A percentile compares a stretch with the other conserved stretches of the same genome.
Evolutionary conservation across 2,329 filamentous ascomycete species (phyloP).

Genomic region (Beauveria sp.): DNA sequence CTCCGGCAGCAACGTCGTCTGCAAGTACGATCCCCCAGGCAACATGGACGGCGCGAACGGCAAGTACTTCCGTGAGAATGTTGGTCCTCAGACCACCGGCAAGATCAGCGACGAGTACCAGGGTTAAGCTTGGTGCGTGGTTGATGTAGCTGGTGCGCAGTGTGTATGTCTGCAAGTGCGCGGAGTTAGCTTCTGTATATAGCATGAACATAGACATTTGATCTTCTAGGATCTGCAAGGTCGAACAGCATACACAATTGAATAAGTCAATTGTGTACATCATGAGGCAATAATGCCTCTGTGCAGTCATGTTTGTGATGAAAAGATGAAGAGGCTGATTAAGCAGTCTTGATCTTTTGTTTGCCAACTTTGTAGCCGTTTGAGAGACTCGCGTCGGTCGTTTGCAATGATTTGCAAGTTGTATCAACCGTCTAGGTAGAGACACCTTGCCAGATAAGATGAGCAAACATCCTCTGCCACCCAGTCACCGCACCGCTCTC

Average conservation of each 20-base stretch:
- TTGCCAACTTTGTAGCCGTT: background rate
- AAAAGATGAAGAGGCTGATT: background rate
- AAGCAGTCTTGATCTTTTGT: background rate
- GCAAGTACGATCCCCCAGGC: constrained; percentile 2
- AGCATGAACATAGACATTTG: background rate
- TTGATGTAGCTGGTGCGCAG: background rate
- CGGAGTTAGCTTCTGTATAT: background rate
- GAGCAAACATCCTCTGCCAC: background rate
- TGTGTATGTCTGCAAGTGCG: background rate
- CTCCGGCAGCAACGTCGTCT: constrained; percentile 1
- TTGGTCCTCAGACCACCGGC: constrained; percentile 4
- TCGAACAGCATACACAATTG: too few species aligned
- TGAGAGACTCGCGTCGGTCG: background rate
- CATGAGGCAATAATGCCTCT: background rate
- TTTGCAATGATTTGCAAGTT: too few species aligned
- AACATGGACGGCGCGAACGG: constrained; percentile 3
- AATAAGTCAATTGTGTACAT: too few species aligned
- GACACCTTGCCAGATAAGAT: background rate
- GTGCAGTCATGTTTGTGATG: background rate
- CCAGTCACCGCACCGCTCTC: background rate
- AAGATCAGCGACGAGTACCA: background rate
- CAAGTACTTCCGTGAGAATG: constrained; percentile 3
- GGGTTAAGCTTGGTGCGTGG: background rate
- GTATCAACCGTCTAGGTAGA: too few species aligned
- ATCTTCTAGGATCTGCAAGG: background rate